Evolutionary conservation across 1,139 yeast genomes (phyloP), one percentile per base, ranked within the genome.

Genomic region (Kluyveromyces sp.): DNA sequence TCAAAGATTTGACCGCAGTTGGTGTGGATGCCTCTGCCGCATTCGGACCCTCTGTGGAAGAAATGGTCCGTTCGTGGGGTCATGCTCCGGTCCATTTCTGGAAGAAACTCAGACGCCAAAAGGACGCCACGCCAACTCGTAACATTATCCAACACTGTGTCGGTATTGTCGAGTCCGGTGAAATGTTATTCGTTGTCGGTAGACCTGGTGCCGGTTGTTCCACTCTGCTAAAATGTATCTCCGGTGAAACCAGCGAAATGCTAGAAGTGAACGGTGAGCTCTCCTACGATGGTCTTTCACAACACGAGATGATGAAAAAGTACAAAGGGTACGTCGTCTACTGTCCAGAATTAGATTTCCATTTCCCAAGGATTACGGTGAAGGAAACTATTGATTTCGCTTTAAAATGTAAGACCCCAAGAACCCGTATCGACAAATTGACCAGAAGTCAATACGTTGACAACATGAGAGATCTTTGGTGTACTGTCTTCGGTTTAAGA

Each of bases 151-250:
- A 67, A 44, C 65, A 67, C 45, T 55, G 70, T 49, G 64, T 69
- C 46, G 80, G 78, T 44, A 63, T 68, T 36, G 71, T 76, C n/a
- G 68, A 68, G 49, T 70, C 77, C n/a, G 83, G 83, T 46, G 83
- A 78, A 56, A 73, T 77, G 77, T 67, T 75, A 39, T 66, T 77
- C 49, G 82, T 78, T 3, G 68, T 79, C 39, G 85, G 84, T 42
- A 70, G 81, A 51, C 84, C 84, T 7, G 85, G 84, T 47, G 76
- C 84, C 16, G 84, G 84, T 44, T 78, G 84, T 57, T 70, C 83
- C 3, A 71, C 83, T 12, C 66, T 78, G 31, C 65, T 79, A 54
- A 74, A 75, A 54, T 65, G 79, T 36, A 51, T 77, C 39, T 71
- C 80, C 43, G 83, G 82, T 49, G 77, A 74, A 50, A 68, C 67